phyloP scores from a whole-genome alignment of 805 yeast genomes.

The Yamadazyma sp. region DNA sequence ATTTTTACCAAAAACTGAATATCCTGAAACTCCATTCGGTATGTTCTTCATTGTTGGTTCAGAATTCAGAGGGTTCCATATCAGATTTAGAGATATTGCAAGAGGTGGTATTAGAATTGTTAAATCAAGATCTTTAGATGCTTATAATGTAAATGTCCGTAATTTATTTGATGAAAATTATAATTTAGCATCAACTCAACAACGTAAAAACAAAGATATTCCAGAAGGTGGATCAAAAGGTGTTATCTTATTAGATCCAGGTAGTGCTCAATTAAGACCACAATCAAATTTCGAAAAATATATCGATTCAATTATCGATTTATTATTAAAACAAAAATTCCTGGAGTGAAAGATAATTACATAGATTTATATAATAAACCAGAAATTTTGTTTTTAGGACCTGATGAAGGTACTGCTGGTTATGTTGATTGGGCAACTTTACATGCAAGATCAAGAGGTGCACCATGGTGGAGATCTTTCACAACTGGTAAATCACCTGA shows the following conservation, averaged over 20 bases:
- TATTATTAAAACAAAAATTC: conserved; percentile 62
- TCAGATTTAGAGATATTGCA: conserved; percentile 94
- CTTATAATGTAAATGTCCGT: conserved; percentile 78
- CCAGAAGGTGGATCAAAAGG: conserved; percentile 99
- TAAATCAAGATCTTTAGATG: conserved; percentile 79
- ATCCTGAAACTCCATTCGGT: conserved; percentile 91
- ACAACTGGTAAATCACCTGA: conserved; percentile 92
- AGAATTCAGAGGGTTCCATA: conserved; percentile 96
- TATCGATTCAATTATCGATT: conserved; percentile 85
- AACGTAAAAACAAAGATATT: conserved; percentile 93
- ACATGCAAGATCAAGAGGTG: conserved; percentile 89
- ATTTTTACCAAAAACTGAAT: conserved; percentile 80
- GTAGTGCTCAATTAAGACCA: conserved; percentile 73
- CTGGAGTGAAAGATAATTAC: conserved; percentile 76
- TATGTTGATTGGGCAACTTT: conserved; percentile 96
- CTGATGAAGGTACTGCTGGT: conserved; percentile 98
- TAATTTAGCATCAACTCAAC: conserved; percentile 93
- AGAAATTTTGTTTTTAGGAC: conserved; percentile 95
- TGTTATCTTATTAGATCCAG: conserved; percentile 82
- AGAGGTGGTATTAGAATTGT: conserved; percentile 98
- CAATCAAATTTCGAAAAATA: conserved; percentile 87
- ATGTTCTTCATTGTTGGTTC: conserved; percentile 95
- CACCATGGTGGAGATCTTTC: conserved; percentile 98
- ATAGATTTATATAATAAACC: conserved; percentile 81
- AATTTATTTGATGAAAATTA: conserved; percentile 95